Percentiles rank a stretch among this genome's conserved stretches.
These are phyloP conservation scores for Fusarium praegraminearum DNA, from an alignment of 2,329 filamentous ascomycete genomes.

Conservation along the genomic window DNA sequence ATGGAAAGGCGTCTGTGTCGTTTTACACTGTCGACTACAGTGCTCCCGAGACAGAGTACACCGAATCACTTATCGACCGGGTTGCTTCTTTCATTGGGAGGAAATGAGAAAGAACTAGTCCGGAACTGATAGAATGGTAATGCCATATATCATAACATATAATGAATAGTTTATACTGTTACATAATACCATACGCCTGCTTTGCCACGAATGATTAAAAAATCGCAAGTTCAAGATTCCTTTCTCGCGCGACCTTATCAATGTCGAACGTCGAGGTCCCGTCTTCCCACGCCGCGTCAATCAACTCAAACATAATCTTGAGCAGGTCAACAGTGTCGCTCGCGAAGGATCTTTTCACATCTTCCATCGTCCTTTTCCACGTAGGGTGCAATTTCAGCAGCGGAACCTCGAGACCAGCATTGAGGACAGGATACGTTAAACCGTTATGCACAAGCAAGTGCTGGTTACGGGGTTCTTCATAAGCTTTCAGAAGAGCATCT, in stretches of 20 bases:
- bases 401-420: slow-evolving; percentile 38
- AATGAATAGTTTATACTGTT: background rate
- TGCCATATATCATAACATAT: background rate
- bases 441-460: slow-evolving; percentile 41
- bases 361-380: slow-evolving; percentile 38
- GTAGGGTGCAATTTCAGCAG: slow-evolving; percentile 26
- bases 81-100: slow-evolving; percentile 34
- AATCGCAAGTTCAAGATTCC: slow-evolving; percentile 35
- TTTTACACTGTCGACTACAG: slow-evolving; percentile 65
- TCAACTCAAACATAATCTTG: slow-evolving; percentile 23
- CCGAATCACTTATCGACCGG: slow-evolving; percentile 44
- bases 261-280: slow-evolving; percentile 42
- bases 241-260: slow-evolving; percentile 20
- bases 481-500: slow-evolving; percentile 41
- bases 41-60: slow-evolving; percentile 54
- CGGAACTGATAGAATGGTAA: background rate
- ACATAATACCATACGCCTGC: background rate
- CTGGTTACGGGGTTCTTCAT: slow-evolving; percentile 35
- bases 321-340: slow-evolving; percentile 33
- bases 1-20: slow-evolving; percentile 57
- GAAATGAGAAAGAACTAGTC: background rate
- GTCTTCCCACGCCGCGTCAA: slow-evolving; percentile 38
- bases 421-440: slow-evolving; percentile 34
- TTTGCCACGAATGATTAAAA: slow-evolving; percentile 2
- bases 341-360: slow-evolving; percentile 23